phyloP scores from a whole-genome alignment of 1,284 basidiomycete genomes.

The Boletus subluridellus region DNA sequence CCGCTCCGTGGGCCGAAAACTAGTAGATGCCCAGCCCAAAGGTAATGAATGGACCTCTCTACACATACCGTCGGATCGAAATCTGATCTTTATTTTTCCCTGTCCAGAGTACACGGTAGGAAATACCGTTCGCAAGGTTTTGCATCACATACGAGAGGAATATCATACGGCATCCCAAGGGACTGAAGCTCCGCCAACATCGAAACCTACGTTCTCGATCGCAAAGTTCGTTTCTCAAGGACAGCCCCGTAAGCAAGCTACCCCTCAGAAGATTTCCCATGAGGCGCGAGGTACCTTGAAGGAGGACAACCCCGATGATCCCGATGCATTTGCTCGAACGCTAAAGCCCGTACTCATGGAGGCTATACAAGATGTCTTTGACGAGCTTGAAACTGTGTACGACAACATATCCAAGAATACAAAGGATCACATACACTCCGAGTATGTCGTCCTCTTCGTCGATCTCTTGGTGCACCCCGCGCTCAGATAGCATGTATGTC shows the following conservation, averaged over 20 bases:
- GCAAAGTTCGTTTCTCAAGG: conserved; percentile 75
- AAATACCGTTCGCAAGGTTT: conserved; percentile 88
- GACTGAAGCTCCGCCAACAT: conserved; percentile 32
- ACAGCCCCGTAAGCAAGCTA: conserved; percentile 61
- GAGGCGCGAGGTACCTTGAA: conserved; percentile 54
- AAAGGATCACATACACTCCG: conserved; percentile 94
- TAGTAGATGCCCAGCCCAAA: conserved; percentile 91
- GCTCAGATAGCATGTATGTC: not conserved
- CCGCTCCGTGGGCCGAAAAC: conserved; percentile 71
- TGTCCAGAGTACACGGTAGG: conserved; percentile 85
- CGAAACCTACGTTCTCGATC: conserved; percentile 59
- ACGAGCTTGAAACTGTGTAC: conserved; percentile 94
- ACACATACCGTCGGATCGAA: not conserved
- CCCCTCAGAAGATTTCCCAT: conserved; percentile 42
- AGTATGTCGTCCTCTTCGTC: conserved; percentile 52
- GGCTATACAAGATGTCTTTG: conserved; percentile 90
- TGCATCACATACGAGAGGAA: conserved; percentile 93
- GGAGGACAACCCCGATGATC: conserved; percentile 69
- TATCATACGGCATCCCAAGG: conserved; percentile 67
- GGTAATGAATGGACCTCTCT: conserved; percentile 46
- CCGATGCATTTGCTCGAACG: conserved; percentile 66
- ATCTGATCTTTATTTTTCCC: conserved; percentile 4
- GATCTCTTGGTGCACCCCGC: not conserved
- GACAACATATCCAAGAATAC: conserved; percentile 94
- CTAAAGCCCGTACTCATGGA: conserved; percentile 82